These are phyloP conservation scores for Komagataella pseudopastoris DNA, from an alignment of 805 yeast genomes.

Conservation along the genomic window DNA sequence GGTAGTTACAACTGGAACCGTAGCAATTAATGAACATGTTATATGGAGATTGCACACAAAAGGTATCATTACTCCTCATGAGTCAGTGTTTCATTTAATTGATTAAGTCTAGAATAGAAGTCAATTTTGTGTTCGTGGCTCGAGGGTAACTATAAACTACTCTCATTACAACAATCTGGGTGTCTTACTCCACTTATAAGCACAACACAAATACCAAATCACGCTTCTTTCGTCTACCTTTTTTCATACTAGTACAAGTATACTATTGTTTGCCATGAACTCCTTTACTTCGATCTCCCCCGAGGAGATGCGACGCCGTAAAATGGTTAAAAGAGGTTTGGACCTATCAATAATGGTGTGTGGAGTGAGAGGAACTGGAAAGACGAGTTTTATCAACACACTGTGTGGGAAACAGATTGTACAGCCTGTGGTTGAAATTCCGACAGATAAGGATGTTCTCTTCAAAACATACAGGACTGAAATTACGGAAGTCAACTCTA, in stretches of 20 bases:
- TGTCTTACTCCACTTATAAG: background rate
- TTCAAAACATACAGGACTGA: constrained; percentile 24
- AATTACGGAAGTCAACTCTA: constrained; percentile 37
- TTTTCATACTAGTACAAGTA: background rate
- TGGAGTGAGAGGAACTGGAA: constrained; percentile 77
- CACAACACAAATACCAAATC: background rate
- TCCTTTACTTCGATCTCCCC: constrained; percentile 12
- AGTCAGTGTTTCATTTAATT: too few species aligned
- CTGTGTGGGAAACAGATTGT: constrained; percentile 42
- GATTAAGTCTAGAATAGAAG: too few species aligned
- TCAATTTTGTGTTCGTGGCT: too few species aligned
- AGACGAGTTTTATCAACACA: constrained; percentile 70
- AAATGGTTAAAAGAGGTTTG: constrained; percentile 35
- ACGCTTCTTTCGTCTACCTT: background rate
- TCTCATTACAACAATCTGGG: background rate
- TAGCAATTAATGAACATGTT: background rate
- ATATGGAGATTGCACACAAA: background rate
- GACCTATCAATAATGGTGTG: constrained; percentile 40
- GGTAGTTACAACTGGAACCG: background rate
- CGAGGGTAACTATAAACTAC: background rate
- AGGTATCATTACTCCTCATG: background rate
- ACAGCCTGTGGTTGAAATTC: constrained; percentile 19
- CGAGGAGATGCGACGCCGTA: constrained; percentile 23
- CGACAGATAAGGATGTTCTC: constrained; percentile 18
- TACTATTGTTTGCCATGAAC: background rate